Evolutionary conservation across 352 stramenopile genomes (phyloP), one percentile per base, ranked within the genome.

Genomic region (Phytophthora constricta): DNA sequence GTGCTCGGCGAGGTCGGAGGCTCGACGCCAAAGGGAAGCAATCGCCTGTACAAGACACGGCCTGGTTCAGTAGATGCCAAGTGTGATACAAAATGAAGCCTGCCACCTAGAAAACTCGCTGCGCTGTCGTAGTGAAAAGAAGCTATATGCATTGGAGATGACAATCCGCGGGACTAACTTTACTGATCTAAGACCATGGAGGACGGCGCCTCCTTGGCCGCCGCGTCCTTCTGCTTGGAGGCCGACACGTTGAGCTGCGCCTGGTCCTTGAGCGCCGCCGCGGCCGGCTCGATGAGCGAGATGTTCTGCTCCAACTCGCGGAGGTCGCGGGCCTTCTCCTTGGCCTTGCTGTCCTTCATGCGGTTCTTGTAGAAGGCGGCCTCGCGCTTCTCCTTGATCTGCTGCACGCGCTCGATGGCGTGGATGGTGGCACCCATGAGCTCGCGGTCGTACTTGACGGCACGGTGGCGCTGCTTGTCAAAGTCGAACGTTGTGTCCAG

Each of bases 401-500:
- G 87, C 62, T 98, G 83, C 55, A 99, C 96, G 52, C 96, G 91
- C 77, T 99, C 95, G 80, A 99, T 99, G 48, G 97, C 98, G 77
- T 98, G 86, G 45, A 99, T 95, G 33, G 98, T 99, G 70, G 98
- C 97, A 57, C 94, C 95, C 93, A 99, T 99, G 22, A 99, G 87
- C 74, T 99, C 92, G 58, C 98, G 91, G 85, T 99, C 97, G 83
- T 99, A 99, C 79, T 99, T 99, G 62, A 99, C 94, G 19, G 97
- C 98, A 56, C 97, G 89, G 82, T 99, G 99, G 50, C 98, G 87
- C 78, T 98, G 80, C 86, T 99, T 99, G 77, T 99, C 98, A 67
- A 99, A 99, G 78, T 99, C 98, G 81, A 99, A 99, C 41, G 98
- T 99, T 51, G 95, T 98, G 86, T 99, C 98, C 47, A 99, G 95